Evolutionary conservation across 306 rosid species (phyloP).

Genomic region (Myrica gale): DNA sequence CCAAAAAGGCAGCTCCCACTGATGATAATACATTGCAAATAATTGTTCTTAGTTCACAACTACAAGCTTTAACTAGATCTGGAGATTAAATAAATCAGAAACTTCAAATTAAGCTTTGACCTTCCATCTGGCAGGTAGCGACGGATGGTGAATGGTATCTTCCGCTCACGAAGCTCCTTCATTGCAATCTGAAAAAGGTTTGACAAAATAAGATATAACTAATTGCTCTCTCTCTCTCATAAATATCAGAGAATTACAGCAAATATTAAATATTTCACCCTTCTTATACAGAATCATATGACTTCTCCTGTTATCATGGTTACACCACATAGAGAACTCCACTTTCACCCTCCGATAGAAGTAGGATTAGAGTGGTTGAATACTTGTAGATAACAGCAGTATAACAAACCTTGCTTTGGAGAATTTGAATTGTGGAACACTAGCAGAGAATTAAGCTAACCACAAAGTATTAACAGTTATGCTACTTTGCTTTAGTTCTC

Average conservation of each 20-base stretch:
- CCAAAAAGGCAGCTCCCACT: not conserved
- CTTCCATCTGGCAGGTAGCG: slow-evolving; percentile 99
- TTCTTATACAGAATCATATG: not conserved
- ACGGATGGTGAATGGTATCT: slow-evolving; percentile 92
- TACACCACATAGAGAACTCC: not conserved
- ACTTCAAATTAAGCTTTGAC: slow-evolving; percentile 29
- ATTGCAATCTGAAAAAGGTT: slow-evolving; percentile 62
- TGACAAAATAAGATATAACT: not conserved
- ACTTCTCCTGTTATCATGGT: too few relatives aligned
- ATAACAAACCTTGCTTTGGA: too few relatives aligned
- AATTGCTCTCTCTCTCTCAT: not conserved
- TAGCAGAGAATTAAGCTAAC: not conserved
- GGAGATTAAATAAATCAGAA: not conserved
- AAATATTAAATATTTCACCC: not conserved
- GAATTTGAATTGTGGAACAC: too few relatives aligned
- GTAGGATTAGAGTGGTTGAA: too few relatives aligned
- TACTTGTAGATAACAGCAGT: too few relatives aligned
- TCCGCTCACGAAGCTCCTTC: slow-evolving; percentile 94
- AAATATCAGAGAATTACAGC: not conserved
- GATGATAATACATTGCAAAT: not conserved
- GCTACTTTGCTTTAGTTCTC: not conserved
- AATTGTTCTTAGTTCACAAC: not conserved
- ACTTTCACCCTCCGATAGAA: not conserved
- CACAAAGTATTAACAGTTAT: not conserved
- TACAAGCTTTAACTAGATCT: not conserved